phyloP scores from a whole-genome alignment of 139 green algal genomes.

The Auxenochlorella pyrenoidosa region DNA sequence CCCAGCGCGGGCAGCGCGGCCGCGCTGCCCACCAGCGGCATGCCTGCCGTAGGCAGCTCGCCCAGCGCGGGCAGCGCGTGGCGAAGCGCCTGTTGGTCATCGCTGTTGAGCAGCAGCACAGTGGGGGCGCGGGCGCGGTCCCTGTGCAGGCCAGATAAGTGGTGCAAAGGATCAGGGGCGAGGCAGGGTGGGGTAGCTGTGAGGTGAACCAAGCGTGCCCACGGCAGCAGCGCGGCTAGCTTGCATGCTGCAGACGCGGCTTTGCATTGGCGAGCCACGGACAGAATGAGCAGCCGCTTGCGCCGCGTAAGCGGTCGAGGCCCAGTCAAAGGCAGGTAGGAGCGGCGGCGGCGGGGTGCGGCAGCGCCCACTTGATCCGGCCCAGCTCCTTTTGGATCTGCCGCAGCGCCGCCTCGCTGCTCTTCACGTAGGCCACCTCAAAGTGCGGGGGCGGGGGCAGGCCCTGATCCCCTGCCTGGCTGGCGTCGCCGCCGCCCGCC shows the following conservation, averaged over 20 bases:
- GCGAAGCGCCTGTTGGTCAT: constrained; percentile 36
- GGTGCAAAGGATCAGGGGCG: too few species aligned
- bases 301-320: too few species aligned
- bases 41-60: constrained; percentile 71
- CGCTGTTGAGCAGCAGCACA: constrained; percentile 52
- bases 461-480: constrained; percentile 9
- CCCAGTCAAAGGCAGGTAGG: too few species aligned
- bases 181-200: neutral
- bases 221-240: too few species aligned
- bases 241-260: too few species aligned
- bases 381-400: constrained; percentile 30
- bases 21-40: constrained; percentile 10
- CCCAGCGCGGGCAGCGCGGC: constrained; percentile 74
- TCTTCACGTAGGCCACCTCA: constrained; percentile 74
- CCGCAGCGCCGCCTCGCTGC: constrained; percentile 22
- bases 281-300: too few species aligned
- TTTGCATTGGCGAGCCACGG: too few species aligned
- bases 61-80: constrained; percentile 69
- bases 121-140: constrained; percentile 58
- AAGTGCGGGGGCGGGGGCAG: constrained; percentile 8
- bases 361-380: constrained; percentile 16
- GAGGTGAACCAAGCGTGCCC: neutral
- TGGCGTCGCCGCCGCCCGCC: neutral
- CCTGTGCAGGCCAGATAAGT: too few species aligned
- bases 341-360: neutral